phyloP scores from a whole-genome alignment of 805 yeast species.

The Cyberlindnera mycetangii region DNA sequence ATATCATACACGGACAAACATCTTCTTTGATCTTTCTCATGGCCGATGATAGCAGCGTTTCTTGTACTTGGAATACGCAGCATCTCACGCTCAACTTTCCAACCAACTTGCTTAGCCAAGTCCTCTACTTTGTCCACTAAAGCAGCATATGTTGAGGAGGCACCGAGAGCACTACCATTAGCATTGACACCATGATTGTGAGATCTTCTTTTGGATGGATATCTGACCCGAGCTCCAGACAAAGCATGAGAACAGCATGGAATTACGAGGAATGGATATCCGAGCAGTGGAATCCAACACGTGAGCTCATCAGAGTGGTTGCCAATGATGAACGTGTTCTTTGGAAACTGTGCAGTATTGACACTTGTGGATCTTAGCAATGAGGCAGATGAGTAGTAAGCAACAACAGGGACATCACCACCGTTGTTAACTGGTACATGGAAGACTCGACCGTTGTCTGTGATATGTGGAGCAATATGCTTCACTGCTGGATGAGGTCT shows the following conservation, averaged over 20 bases:
- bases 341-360: slow-evolving; percentile 63
- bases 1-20: slow-evolving; percentile 47
- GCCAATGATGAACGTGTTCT: slow-evolving; percentile 80
- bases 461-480: slow-evolving; percentile 48
- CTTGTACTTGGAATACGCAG: slow-evolving; percentile 91
- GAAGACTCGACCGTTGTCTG: slow-evolving; percentile 61
- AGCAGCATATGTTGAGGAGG: slow-evolving; percentile 73
- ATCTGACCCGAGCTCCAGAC: slow-evolving; percentile 72
- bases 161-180: slow-evolving; percentile 27
- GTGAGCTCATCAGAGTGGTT: slow-evolving; percentile 95
- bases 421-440: slow-evolving; percentile 36
- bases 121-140: slow-evolving; percentile 82
- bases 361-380: slow-evolving; percentile 51
- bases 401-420: slow-evolving; percentile 43
- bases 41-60: slow-evolving; percentile 85
- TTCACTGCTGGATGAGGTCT: slow-evolving; percentile 67
- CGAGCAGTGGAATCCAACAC: slow-evolving; percentile 89
- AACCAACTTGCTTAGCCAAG: slow-evolving; percentile 65
- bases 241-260: slow-evolving; percentile 94
- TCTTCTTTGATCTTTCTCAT: slow-evolving; percentile 35
- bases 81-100: slow-evolving; percentile 85
- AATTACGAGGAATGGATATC: slow-evolving; percentile 84
- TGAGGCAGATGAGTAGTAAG: slow-evolving; percentile 42
- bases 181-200: slow-evolving; percentile 20
- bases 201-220: slow-evolving; percentile 40